Evolutionary conservation across 192 early-diverging fungal species (phyloP).

Genomic region (Chytriomyces hyalinus): DNA sequence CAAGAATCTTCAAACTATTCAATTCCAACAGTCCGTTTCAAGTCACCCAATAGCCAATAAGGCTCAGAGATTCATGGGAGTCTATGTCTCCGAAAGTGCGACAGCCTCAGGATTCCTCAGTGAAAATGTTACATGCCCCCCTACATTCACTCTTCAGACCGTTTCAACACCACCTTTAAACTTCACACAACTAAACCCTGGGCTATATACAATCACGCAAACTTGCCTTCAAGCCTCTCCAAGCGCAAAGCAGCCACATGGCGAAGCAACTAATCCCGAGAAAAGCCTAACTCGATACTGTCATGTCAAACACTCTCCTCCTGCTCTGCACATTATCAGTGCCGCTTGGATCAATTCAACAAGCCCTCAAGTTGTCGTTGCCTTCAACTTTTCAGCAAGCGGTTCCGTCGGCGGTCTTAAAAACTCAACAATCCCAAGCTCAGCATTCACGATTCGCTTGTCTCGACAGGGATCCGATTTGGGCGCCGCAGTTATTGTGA

Average conservation of each 20-base stretch:
- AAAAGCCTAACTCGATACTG: neutral
- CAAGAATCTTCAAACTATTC: neutral
- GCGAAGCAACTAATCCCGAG: neutral
- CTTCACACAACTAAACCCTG: neutral
- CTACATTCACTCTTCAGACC: slow-evolving; percentile 3
- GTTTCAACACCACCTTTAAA: neutral
- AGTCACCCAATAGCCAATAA: neutral
- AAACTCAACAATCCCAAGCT: slow-evolving; percentile 1
- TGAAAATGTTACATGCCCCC: neutral
- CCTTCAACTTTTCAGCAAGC: slow-evolving; percentile 1
- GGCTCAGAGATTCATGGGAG: neutral
- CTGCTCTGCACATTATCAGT: neutral
- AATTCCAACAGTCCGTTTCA: no score
- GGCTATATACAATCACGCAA: slow-evolving; percentile 8
- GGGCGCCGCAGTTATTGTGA: neutral
- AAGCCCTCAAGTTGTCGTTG: neutral
- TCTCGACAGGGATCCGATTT: neutral
- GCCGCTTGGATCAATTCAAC: neutral
- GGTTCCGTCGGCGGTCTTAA: neutral
- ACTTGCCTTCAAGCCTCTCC: neutral
- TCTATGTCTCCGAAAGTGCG: neutral
- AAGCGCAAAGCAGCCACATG: neutral
- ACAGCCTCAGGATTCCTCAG: slow-evolving; percentile 1
- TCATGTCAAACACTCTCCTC: slow-evolving; percentile 8
- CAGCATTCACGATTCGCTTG: neutral